Percentiles rank a stretch among this genome's conserved stretches.
phyloP scores from a whole-genome alignment of 176 grass and related monocot species.

The Sorghum bicolor region DNA sequence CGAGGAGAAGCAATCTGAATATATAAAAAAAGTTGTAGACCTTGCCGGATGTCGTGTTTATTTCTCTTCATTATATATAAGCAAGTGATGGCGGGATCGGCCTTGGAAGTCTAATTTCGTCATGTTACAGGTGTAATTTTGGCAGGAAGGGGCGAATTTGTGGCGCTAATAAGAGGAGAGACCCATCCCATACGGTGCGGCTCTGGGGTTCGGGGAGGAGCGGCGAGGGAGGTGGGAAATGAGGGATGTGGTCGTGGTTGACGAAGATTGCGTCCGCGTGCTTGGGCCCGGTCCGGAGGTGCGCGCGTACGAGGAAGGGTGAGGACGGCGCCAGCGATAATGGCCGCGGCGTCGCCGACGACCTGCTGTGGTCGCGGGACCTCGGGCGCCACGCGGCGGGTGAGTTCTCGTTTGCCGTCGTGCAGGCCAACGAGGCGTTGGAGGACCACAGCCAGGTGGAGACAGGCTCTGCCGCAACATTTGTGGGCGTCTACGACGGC shows the following conservation, averaged over 20 bases:
- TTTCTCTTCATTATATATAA: background rate
- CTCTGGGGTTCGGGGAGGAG: background rate
- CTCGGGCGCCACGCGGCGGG: conserved; percentile 65
- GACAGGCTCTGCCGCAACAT: conserved; percentile 50
- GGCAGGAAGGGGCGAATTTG: background rate
- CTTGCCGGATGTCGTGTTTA: background rate
- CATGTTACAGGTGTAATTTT: background rate
- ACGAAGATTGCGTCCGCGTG: conserved; percentile 58
- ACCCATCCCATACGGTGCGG: background rate
- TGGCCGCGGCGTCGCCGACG: conserved; percentile 45
- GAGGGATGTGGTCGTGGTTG: conserved; percentile 77
- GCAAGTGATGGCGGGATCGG: background rate
- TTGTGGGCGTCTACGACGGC: conserved; percentile 79
- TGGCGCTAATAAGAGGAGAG: background rate
- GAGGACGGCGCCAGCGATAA: conserved; percentile 36
- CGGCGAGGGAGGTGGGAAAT: conserved; percentile 48
- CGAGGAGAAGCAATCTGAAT: background rate
- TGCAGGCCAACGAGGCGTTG: conserved; percentile 73
- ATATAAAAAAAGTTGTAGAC: background rate
- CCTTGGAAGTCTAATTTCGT: background rate
- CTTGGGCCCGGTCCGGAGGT: conserved; percentile 65
- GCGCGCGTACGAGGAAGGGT: conserved; percentile 71
- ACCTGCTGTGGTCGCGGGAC: conserved; percentile 69
- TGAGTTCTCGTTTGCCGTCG: conserved; percentile 72
- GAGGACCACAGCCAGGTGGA: conserved; percentile 88